These are phyloP conservation scores for Pythium phragmitis DNA, from an alignment of 352 stramenopile species.

Conservation along the genomic window DNA sequence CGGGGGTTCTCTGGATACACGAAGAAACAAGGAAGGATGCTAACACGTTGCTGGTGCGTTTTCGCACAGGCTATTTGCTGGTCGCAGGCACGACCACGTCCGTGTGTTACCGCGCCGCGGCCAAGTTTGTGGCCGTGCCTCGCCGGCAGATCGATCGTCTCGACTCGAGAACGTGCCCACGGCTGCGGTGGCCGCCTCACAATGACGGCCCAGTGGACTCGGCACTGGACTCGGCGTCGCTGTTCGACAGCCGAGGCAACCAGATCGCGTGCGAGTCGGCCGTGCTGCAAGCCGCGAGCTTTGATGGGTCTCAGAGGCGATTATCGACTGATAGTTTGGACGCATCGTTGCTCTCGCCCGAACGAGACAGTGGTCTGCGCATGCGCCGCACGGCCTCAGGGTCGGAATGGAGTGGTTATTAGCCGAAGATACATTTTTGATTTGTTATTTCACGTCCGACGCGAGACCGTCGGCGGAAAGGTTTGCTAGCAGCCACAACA, in stretches of 20 bases:
- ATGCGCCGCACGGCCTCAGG: background rate
- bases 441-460: background rate
- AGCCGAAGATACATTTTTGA: conserved; percentile 16
- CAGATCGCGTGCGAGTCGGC: conserved; percentile 29
- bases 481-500: background rate
- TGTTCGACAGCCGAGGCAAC: conserved; percentile 18
- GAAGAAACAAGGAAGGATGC: background rate
- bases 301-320: conserved; percentile 6
- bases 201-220: conserved; percentile 25
- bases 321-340: conserved; percentile 26
- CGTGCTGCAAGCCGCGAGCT: conserved; percentile 20
- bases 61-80: conserved; percentile 21
- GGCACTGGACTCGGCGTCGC: conserved; percentile 12
- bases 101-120: conserved; percentile 22
- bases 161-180: conserved; percentile 27
- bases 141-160: conserved; percentile 17
- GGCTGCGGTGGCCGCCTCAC: conserved; percentile 25
- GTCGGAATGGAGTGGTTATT: conserved; percentile 15
- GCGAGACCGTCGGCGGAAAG: background rate
- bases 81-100: conserved; percentile 24
- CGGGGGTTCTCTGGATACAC: background rate
- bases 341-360: conserved; percentile 12
- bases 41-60: background rate
- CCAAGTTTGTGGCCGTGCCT: conserved; percentile 24
- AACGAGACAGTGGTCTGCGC: background rate